phyloP scores from a whole-genome alignment of 2,329 filamentous ascomycete species.

The Gremmenia infestans region DNA sequence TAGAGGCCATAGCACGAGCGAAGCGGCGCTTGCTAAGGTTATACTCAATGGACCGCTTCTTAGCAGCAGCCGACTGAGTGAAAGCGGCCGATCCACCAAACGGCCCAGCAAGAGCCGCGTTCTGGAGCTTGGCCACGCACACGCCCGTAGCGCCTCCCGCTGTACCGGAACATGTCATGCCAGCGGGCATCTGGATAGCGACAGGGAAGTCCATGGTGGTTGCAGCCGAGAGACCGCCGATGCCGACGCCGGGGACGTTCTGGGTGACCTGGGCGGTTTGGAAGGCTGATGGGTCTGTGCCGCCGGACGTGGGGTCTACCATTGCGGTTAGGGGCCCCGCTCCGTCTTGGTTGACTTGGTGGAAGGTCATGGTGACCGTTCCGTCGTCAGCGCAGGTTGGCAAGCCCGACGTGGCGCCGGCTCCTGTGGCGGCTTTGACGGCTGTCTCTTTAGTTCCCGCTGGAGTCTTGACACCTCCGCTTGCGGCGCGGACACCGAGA shows the following conservation, averaged over 20 bases:
- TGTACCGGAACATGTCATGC: conserved; percentile 60
- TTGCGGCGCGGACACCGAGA: conserved; percentile 28
- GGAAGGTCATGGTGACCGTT: conserved; percentile 58
- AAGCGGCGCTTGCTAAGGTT: conserved; percentile 33
- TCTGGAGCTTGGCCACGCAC: conserved; percentile 61
- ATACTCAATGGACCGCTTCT: conserved; percentile 59
- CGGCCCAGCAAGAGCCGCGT: conserved; percentile 56
- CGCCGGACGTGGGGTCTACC: conserved; percentile 59
- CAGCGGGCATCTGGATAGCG: conserved; percentile 59
- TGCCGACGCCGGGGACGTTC: conserved; percentile 54
- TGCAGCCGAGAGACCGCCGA: conserved; percentile 54
- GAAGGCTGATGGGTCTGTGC: conserved; percentile 56
- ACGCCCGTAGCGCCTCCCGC: conserved; percentile 56
- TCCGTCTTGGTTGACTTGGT: conserved; percentile 68
- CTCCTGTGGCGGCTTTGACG: conserved; percentile 50
- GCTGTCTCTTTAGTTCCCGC: conserved; percentile 44
- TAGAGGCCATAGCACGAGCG: conserved; percentile 23
- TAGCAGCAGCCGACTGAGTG: conserved; percentile 51
- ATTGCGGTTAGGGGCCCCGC: conserved; percentile 58
- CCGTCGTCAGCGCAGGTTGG: conserved; percentile 58
- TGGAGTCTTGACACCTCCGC: conserved; percentile 43
- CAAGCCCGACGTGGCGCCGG: conserved; percentile 45
- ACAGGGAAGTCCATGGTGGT: conserved; percentile 60
- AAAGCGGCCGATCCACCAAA: conserved; percentile 65
- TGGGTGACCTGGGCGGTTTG: conserved; percentile 51